Base-by-base conservation (phyloP, 495 filamentous ascomycete species). In the Xylaria sp. region DNA sequence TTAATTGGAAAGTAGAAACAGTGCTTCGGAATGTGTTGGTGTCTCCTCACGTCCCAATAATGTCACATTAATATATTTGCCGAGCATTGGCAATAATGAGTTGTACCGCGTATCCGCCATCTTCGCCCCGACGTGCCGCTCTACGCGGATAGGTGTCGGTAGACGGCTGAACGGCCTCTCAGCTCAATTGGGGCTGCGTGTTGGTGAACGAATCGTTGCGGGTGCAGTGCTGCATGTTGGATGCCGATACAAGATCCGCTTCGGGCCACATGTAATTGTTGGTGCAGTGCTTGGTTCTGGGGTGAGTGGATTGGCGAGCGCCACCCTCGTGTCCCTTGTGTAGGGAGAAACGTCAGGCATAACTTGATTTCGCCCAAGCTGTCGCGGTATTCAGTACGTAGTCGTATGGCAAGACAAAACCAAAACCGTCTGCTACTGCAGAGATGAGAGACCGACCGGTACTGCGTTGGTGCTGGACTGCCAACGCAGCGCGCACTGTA, bases 41-140 rank as follows among this genome's bases (percentile, higher is more conserved):
- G 24, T 31, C 55, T 35, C 44, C 17, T 53, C 37, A n/a, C 48
- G 43, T 67, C 17, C 17, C 35, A 41, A 55, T 29, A 55, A 67
- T 55, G 64, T 69, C 67, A 69, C 53, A 26, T 48, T 35, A 69
- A 69, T 61, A 21, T 62, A 69, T 40, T 52, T 62, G 67, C 67
- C 55, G 41, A 69, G 57, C 55, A 50, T 61, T 48, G 50, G 67
- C 41, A 48, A 35, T 58, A 61, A 46, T 24, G 29, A 31, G 67
- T 68, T 48, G 53, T 61, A 37, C 53, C 37, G 55, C 15, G 55
- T 61, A 59, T 70, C 48, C 68, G 58, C 58, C 59, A 55, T 48
- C 46, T 70, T 70, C 48, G 68, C 58, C 33, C 58, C 58, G 58
- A 62, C 35, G 48, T 70, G 68, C 68, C 68, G 68, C 35, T 63